Conservation (phyloP, 140 eudicot genomes). For the Cichorium intybus region DNA sequence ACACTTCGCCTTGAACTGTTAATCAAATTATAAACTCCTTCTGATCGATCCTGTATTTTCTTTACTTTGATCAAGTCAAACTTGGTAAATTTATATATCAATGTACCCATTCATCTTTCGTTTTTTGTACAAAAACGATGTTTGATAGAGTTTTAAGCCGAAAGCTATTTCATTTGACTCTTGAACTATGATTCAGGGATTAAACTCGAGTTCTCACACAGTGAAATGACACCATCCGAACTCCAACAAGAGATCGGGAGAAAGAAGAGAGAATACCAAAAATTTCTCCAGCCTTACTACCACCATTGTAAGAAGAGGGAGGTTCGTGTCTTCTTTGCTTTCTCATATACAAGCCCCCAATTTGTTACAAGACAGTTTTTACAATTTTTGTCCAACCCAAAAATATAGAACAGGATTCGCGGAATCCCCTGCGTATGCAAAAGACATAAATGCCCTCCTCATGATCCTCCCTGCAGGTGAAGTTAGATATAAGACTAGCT, state of each 20-base stretch:
- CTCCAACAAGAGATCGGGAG: constrained; percentile 45
- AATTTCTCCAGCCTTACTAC: constrained; percentile 34
- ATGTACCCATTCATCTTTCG: too few species aligned
- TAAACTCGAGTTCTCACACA: constrained; percentile 44
- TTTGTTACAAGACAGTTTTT: too few species aligned
- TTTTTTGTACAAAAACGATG: too few species aligned
- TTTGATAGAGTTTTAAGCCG: not conserved
- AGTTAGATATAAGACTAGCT: constrained; percentile 46
- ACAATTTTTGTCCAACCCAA: too few species aligned
- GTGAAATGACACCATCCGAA: constrained; percentile 38
- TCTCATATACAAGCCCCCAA: too few species aligned
- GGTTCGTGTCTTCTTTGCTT: constrained; percentile 20
- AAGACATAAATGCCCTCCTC: not conserved
- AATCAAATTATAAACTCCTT: not conserved
- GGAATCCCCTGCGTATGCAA: too few species aligned
- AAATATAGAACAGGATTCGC: too few species aligned
- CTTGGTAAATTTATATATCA: not conserved
- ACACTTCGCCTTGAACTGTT: not conserved
- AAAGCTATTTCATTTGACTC: not conserved
- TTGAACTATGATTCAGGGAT: constrained; percentile 32
- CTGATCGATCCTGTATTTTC: not conserved
- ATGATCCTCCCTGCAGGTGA: constrained; percentile 36
- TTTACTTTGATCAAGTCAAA: not conserved
- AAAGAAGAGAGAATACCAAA: constrained; percentile 50
- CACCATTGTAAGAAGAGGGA: constrained; percentile 45